Percentiles rank a stretch among this genome's conserved stretches.
These are phyloP conservation scores for Amphicarpaea edgeworthii DNA, from an alignment of 306 rosid genomes.

Conservation along the genomic window DNA sequence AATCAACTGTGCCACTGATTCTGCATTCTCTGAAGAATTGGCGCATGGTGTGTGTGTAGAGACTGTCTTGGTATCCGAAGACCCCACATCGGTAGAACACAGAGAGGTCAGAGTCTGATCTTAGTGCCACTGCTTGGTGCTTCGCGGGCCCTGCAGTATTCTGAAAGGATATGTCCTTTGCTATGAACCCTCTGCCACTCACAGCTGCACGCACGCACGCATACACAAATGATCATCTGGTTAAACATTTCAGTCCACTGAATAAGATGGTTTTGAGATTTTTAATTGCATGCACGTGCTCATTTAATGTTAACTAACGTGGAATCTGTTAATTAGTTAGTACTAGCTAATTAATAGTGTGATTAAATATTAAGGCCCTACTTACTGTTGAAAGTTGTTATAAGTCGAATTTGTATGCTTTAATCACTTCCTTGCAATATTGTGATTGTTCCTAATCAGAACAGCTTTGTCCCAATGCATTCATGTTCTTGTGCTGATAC, in stretches of 20 bases:
- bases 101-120: constrained; percentile 85
- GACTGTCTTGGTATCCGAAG: constrained; percentile 79
- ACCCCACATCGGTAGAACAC: constrained; percentile 73
- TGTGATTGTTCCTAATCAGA: constrained; percentile 23
- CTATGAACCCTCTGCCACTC: constrained; percentile 88
- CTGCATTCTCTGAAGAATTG: constrained; percentile 86
- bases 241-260: not conserved
- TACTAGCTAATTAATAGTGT: too few relatives aligned
- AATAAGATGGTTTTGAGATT: not conserved
- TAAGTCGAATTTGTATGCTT: not conserved
- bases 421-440: not conserved
- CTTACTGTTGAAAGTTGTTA: not conserved
- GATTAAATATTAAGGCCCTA: constrained; percentile 19
- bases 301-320: constrained; percentile 16
- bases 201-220: constrained; percentile 59
- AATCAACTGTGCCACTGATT: constrained; percentile 83
- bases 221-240: not conserved
- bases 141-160: constrained; percentile 87
- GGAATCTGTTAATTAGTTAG: constrained; percentile 2
- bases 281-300: not conserved
- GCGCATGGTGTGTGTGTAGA: constrained; percentile 92
- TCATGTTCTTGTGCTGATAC: not conserved
- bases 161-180: constrained; percentile 73
- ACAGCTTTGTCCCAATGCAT: not conserved
- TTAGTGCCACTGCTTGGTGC: constrained; percentile 90